Evolutionary conservation across 768 basidiomycete genomes (phyloP).

Genomic region (Suillus plorans): DNA sequence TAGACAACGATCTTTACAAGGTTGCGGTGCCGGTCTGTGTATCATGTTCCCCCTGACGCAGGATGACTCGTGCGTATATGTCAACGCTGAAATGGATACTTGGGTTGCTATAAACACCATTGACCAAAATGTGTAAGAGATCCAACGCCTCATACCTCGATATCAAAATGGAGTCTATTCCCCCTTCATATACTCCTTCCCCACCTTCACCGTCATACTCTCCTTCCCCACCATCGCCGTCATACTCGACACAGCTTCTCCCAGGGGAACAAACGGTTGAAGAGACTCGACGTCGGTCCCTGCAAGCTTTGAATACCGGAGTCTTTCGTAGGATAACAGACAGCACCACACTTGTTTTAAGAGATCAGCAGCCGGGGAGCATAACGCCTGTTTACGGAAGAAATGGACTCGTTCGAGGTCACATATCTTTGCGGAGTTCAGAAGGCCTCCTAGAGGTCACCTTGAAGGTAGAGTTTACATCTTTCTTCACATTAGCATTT

Average conservation of each 20-base stretch:
- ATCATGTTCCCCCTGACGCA: background rate
- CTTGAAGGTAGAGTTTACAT: conserved; percentile 21
- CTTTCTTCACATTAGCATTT: background rate
- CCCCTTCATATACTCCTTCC: conserved; percentile 4
- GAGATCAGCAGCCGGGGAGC: conserved; percentile 22
- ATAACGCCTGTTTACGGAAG: conserved; percentile 22
- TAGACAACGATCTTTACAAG: too few relatives aligned
- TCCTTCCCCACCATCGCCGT: conserved; percentile 40
- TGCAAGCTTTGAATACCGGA: conserved; percentile 10
- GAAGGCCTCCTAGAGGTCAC: conserved; percentile 17
- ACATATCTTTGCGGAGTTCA: conserved; percentile 18
- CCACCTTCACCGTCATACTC: conserved; percentile 56
- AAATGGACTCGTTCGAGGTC: conserved; percentile 21
- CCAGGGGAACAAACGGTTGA: conserved; percentile 52
- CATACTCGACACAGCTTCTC: conserved; percentile 52
- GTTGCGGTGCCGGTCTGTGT: background rate
- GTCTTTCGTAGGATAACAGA: conserved; percentile 32
- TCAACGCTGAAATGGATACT: background rate
- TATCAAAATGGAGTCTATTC: conserved; percentile 5
- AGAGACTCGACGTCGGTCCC: conserved; percentile 31
- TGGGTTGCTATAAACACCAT: conserved; percentile 2
- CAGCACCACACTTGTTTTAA: conserved; percentile 22
- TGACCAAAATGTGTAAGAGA: conserved; percentile 5
- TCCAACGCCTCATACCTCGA: background rate
- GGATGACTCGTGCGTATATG: background rate